Percentiles rank a stretch among this genome's conserved stretches.
Conservation (phyloP, 140 eudicot genomes). For the Senecio squalidus region DNA sequence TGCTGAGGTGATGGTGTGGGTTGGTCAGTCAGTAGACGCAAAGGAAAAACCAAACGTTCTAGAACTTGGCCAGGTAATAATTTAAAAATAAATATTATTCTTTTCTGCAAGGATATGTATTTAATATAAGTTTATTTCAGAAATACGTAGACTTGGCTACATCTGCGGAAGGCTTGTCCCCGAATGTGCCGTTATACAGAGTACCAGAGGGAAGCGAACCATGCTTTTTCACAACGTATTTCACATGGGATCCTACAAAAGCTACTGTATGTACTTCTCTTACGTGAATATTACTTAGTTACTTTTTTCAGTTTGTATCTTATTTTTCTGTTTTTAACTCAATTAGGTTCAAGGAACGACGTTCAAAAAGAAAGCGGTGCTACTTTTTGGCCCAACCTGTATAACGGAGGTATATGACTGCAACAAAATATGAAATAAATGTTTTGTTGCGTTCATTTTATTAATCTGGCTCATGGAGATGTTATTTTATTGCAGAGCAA, state of each 20-base stretch:
- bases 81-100: not conserved
- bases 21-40: slow-evolving; percentile 77
- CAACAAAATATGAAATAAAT: not conserved
- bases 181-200: slow-evolving; percentile 64
- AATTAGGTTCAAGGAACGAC: slow-evolving; percentile 76
- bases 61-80: slow-evolving; percentile 78
- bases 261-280: slow-evolving; percentile 49
- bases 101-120: not conserved
- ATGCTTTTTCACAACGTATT: slow-evolving; percentile 80
- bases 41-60: slow-evolving; percentile 76
- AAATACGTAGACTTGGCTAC: slow-evolving; percentile 74
- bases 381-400: slow-evolving; percentile 64
- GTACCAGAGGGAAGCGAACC: slow-evolving; percentile 91
- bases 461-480: not conserved
- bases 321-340: not conserved
- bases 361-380: slow-evolving; percentile 71
- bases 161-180: slow-evolving; percentile 73
- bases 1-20: slow-evolving; percentile 93
- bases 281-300: not conserved
- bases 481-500: slow-evolving; percentile 24
- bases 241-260: slow-evolving; percentile 92
- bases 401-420: slow-evolving; percentile 47
- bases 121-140: slow-evolving; percentile 39
- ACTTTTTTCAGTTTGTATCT: not conserved
- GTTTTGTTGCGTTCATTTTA: not conserved